phyloP scores from a whole-genome alignment of 345 rosid genomes.

The Lepidium sativum region DNA sequence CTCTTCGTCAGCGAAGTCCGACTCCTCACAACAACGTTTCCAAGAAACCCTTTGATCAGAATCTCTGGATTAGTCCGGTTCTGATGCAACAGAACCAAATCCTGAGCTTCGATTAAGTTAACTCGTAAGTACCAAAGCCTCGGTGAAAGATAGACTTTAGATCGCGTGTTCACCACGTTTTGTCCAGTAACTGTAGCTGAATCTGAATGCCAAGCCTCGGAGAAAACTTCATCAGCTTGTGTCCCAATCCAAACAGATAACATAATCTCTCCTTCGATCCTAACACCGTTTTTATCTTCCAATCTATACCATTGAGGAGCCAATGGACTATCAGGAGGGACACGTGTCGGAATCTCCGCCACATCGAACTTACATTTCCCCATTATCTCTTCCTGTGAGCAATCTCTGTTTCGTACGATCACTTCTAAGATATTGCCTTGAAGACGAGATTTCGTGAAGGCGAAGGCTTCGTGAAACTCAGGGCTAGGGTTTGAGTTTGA shows the following conservation, averaged over 20 bases:
- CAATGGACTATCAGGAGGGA: conserved; percentile 31
- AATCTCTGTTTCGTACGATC: conserved; percentile 7
- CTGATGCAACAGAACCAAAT: conserved; percentile 27
- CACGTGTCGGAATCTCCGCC: conserved; percentile 27
- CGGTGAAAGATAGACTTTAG: conserved; percentile 30
- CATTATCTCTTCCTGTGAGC: background rate
- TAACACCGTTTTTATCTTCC: conserved; percentile 18
- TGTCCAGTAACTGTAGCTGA: conserved; percentile 11
- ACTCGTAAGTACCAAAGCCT: conserved; percentile 41
- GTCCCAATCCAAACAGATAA: conserved; percentile 37
- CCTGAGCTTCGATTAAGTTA: conserved; percentile 42
- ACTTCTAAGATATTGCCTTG: conserved; percentile 36
- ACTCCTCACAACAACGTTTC: conserved; percentile 28
- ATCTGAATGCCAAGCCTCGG: conserved; percentile 37
- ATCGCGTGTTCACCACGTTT: conserved; percentile 16
- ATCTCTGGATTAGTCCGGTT: conserved; percentile 32
- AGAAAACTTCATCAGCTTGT: conserved; percentile 39
- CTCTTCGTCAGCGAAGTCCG: conserved; percentile 14
- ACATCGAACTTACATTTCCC: conserved; percentile 32
- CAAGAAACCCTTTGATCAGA: conserved; percentile 34
- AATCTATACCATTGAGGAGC: conserved; percentile 37
- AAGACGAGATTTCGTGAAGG: conserved; percentile 31
- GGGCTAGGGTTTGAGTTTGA: conserved; percentile 22
- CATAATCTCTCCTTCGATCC: conserved; percentile 36
- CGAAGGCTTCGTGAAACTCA: conserved; percentile 37